Base-by-base conservation (phyloP, 495 filamentous ascomycete genomes). In the Lasiosphaeriaceae sp. region DNA sequence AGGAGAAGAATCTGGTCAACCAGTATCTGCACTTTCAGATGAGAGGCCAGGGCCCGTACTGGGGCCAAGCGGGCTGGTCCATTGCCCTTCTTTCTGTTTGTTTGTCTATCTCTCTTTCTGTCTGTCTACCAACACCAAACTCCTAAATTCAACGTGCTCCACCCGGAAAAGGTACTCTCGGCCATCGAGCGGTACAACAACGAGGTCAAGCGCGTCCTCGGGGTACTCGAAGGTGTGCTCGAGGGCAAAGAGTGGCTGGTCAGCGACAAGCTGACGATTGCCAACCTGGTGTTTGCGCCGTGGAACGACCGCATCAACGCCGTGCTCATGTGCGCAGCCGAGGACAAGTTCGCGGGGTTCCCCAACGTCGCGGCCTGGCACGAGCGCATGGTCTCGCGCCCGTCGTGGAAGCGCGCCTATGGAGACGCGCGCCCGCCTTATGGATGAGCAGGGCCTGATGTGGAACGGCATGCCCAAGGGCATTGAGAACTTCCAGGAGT, bases 11-110 rank as follows among this genome's bases (percentile, higher is more conserved):
- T 63, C 71, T 73, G 1, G 71, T 74, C 43, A 84, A 83, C 62
- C 86, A 90, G 62, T 89, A 80, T 75, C 74, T 89, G 0, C 77
- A 79, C 66, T 88, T 82, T 73, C 86, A 90, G 70, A 74, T 77
- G 61, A 80, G 76, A 4, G 85, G 85, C 23, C 86, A 89, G 67
- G 86, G 85, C 1, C 85, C 85, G 0, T 89, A 87, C 71, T 89
- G 75, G 57, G 82, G 83, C 21, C 82, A 85, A 62, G 71, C 71
- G 0, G 63, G n/a, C n/a, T 57, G 31, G 74, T 75, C 69, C n/a
- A n/a, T n/a, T n/a, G n/a, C n/a, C n/a, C n/a, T n/a, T n/a, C n/a
- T n/a, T n/a, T n/a, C n/a, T n/a, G n/a, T n/a, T n/a, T n/a, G n/a
- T n/a, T n/a, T n/a, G n/a, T n/a, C n/a, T n/a, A n/a, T n/a, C n/a